phyloP scores from a whole-genome alignment of 2,329 filamentous ascomycete species.

The Emmonsia crescens region DNA sequence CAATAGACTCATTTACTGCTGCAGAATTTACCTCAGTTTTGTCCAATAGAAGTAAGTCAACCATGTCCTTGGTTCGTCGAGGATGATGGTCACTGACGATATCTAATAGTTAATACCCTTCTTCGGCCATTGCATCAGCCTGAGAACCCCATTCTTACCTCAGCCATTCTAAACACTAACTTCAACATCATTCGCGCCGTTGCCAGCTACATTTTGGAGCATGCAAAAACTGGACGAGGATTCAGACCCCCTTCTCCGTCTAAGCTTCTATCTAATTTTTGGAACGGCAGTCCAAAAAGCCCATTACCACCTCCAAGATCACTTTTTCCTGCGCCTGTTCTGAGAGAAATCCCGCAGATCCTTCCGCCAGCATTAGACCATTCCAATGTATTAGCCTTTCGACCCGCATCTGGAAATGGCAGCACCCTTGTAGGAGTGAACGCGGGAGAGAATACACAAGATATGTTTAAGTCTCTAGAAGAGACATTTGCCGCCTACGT shows the following conservation, averaged over 20 bases:
- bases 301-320: slow-evolving; percentile 23
- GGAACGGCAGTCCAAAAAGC: slow-evolving; percentile 43
- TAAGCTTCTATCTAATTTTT: slow-evolving; percentile 76
- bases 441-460: slow-evolving; percentile 43
- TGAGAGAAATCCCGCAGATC: slow-evolving; percentile 37
- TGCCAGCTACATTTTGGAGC: slow-evolving; percentile 50
- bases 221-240: slow-evolving; percentile 48
- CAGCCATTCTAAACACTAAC: slow-evolving; percentile 65
- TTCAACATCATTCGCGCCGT: slow-evolving; percentile 65
- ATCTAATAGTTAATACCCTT: slow-evolving; percentile 53
- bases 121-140: slow-evolving; percentile 60
- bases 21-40: slow-evolving; percentile 66
- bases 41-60: slow-evolving; percentile 59
- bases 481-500: slow-evolving; percentile 78
- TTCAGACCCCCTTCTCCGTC: slow-evolving; percentile 77
- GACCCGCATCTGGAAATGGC: slow-evolving; percentile 29
- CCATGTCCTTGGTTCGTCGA: background rate
- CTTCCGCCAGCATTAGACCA: slow-evolving; percentile 25
- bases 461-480: slow-evolving; percentile 63
- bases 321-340: slow-evolving; percentile 25
- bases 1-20: slow-evolving; percentile 60
- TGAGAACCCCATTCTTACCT: slow-evolving; percentile 37
- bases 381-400: slow-evolving; percentile 35
- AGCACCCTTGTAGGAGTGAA: slow-evolving; percentile 34
- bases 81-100: background rate